These are phyloP conservation scores for Rhypophila decipiens DNA, from an alignment of 495 filamentous ascomycete genomes.

Conservation along the genomic window DNA sequence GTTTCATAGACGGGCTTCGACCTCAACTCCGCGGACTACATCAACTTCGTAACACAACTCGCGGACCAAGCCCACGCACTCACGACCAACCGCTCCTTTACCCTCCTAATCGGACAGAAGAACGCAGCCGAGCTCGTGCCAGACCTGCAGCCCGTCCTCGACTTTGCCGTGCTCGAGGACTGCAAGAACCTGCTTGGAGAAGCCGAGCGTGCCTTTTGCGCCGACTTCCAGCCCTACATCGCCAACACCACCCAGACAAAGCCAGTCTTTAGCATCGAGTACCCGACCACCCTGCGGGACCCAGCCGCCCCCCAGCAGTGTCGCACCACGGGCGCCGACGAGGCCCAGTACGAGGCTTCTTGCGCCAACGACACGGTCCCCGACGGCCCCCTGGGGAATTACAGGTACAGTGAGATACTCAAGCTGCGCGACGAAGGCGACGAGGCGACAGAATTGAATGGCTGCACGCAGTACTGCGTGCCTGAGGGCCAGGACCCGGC, in stretches of 20 bases:
- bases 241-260: not conserved
- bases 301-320: not conserved
- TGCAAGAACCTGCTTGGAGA: slow-evolving; percentile 21
- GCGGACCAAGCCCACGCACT: slow-evolving; percentile 25
- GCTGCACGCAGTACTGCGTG: slow-evolving; percentile 8
- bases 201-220: not conserved
- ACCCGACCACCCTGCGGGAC: not conserved
- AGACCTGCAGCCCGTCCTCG: not conserved
- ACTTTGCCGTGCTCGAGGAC: slow-evolving; percentile 4
- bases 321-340: not conserved
- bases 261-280: slow-evolving; percentile 2
- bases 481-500: not conserved
- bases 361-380: not conserved
- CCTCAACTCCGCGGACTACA: not conserved
- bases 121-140: not conserved
- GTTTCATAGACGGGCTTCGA: no score
- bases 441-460: not conserved
- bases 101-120: slow-evolving; percentile 2
- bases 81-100: slow-evolving; percentile 13
- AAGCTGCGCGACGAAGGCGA: not conserved
- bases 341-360: not conserved
- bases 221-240: not conserved
- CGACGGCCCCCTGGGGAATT: not conserved
- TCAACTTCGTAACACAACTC: not conserved
- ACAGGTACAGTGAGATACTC: not conserved